Base-by-base conservation (phyloP, 2,329 filamentous ascomycete species). In the Cercospora sp. region DNA sequence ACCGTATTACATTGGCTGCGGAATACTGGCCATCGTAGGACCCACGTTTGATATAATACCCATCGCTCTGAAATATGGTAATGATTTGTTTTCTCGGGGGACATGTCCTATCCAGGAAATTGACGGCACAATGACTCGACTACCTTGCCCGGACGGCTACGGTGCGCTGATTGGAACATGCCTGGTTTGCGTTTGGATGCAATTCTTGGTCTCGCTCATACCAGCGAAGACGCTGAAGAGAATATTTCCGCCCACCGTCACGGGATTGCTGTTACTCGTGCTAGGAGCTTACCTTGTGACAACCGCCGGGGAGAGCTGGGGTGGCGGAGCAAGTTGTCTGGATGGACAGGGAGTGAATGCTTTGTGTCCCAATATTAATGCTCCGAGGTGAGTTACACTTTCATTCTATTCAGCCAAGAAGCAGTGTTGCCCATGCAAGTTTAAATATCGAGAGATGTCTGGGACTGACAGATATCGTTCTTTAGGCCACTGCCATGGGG, bases 31-130 rank as follows among this genome's bases (percentile, higher is more conserved):
- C 37, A 67, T 72, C 18, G 59, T 72, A 3, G 70, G 70, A 8
- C 70, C 70, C 28, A 72, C 70, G 2, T 72, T 72, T 37, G 70
- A 72, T 30, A 71, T 72, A 40, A 72, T 72, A 16, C 69, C 70
- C 5, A 71, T 72, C 7, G 63, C 66, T 3, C 66, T 72, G 53
- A 70, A 72, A 53, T 72, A 71, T 21, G 65, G 69, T 0, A 67
- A 61, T 6, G 61, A 63, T 21, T 40, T 69, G 43, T 72, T 71
- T 32, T 24, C 58, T 12, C 69, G 69, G 1, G 60, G 51, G 1
- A 53, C 12, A 1, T 72, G 70, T 59, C 67, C 70, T 5, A 0
- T 34, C 2, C 26, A 58, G n/a, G 55, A n/a, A 3, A 63, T 51
- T 3, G 45, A 59, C n/a, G 69, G 40, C 16, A 49, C 37, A 2